These are phyloP conservation scores for Lodderomyces parapsilosis DNA, from an alignment of 1,139 yeast genomes.

Conservation along the genomic window DNA sequence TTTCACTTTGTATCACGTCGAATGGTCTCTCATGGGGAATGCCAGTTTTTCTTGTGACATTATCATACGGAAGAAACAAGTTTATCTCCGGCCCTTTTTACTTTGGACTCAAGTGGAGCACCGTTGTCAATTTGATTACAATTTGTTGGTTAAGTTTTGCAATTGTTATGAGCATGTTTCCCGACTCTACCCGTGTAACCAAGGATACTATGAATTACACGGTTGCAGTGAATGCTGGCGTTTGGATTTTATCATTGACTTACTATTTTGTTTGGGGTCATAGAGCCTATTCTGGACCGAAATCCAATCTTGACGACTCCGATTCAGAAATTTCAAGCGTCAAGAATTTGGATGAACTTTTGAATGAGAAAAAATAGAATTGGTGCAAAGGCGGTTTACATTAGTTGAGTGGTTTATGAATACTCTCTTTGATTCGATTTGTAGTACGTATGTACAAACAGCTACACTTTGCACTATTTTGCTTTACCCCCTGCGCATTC, in stretches of 20 bases:
- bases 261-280: slow-evolving; percentile 30
- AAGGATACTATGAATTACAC: slow-evolving; percentile 36
- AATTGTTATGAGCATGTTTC: slow-evolving; percentile 40
- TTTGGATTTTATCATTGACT: slow-evolving; percentile 27
- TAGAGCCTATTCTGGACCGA: slow-evolving; percentile 31
- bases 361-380: not conserved
- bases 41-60: slow-evolving; percentile 37
- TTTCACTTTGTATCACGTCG: slow-evolving; percentile 49
- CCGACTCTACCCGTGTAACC: slow-evolving; percentile 25
- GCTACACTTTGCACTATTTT: too few species aligned
- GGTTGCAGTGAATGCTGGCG: slow-evolving; percentile 31
- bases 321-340: not conserved
- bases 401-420: too few species aligned
- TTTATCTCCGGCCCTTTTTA: slow-evolving; percentile 66
- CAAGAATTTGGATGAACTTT: not conserved
- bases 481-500: too few species aligned
- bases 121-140: slow-evolving; percentile 24
- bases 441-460: too few species aligned
- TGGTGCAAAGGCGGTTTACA: not conserved
- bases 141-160: slow-evolving; percentile 28
- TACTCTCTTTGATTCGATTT: too few species aligned
- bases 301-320: slow-evolving; percentile 25
- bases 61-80: slow-evolving; percentile 31
- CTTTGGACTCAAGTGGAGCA: slow-evolving; percentile 51
- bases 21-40: slow-evolving; percentile 25